Conservation (phyloP, 352 stramenopile species). For the Pseudoperonospora humuli region DNA sequence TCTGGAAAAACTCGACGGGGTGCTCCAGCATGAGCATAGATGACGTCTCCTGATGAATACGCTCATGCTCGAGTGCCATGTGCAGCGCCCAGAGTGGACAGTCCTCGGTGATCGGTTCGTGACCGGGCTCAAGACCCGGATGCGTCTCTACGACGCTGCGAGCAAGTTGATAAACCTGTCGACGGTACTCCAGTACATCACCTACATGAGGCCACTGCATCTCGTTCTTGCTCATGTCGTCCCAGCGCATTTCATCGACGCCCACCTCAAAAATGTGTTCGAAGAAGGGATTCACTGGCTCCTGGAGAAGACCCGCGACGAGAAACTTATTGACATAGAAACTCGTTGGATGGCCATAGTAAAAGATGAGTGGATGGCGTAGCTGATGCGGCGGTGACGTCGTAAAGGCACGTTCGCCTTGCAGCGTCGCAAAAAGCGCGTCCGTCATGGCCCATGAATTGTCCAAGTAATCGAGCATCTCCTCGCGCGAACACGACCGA, state of each 20-base stretch:
- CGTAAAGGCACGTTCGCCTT: conserved; percentile 87
- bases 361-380: conserved; percentile 96
- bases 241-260: conserved; percentile 98
- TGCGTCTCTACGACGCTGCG: conserved; percentile 85
- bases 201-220: conserved; percentile 88
- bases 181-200: conserved; percentile 90
- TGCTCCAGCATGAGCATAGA: conserved; percentile 93
- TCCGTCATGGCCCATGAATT: conserved; percentile 94
- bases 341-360: conserved; percentile 94
- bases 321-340: conserved; percentile 97
- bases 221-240: conserved; percentile 97
- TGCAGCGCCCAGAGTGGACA: conserved; percentile 90
- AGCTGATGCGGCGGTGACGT: conserved; percentile 89
- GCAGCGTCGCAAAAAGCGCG: conserved; percentile 88
- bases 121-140: conserved; percentile 60
- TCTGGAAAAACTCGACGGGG: conserved; percentile 83
- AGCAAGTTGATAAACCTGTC: conserved; percentile 87
- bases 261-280: conserved; percentile 96
- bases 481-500: conserved; percentile 61
- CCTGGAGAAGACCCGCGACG: conserved; percentile 82
- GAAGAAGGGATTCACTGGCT: conserved; percentile 89
- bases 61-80: conserved; percentile 95
- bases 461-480: conserved; percentile 92
- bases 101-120: conserved; percentile 72
- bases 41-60: conserved; percentile 96